Conservation (phyloP, 177 flowering plant species). For the Tripterygium wilfordii region DNA sequence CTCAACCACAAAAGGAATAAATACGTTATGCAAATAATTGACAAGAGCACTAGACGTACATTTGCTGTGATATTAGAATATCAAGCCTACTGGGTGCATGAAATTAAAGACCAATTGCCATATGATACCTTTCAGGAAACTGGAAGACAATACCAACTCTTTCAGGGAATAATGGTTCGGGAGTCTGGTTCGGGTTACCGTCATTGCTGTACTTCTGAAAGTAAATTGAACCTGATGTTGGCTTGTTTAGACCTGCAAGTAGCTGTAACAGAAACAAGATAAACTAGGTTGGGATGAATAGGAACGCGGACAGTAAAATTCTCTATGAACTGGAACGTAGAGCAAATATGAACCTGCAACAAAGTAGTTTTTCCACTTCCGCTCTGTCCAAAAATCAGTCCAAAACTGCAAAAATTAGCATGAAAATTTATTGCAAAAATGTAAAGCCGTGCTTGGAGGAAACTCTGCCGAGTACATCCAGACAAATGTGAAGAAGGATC, state of each 20-base stretch:
- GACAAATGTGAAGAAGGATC: no score
- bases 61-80: no score
- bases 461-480: no score
- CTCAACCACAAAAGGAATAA: no score
- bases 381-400: constrained; percentile 95
- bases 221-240: constrained; percentile 82
- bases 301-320: no score
- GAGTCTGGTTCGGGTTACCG: constrained; percentile 46
- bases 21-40: no score
- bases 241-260: constrained; percentile 85
- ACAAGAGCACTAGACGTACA: no score
- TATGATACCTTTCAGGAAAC: constrained; percentile 92
- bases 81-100: no score
- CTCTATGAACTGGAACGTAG: no score
- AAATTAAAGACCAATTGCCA: neutral
- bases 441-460: no score
- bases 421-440: no score
- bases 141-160: constrained; percentile 96
- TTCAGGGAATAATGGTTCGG: constrained; percentile 52
- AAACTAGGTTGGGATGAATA: no score
- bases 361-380: constrained; percentile 99
- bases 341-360: constrained; percentile 57
- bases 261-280: constrained; percentile 40
- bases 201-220: constrained; percentile 58
- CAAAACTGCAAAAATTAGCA: constrained; percentile 57